These are phyloP conservation scores for Thermothelomyces thermophilus DNA, from an alignment of 2,329 filamentous ascomycete species.

Conservation along the genomic window DNA sequence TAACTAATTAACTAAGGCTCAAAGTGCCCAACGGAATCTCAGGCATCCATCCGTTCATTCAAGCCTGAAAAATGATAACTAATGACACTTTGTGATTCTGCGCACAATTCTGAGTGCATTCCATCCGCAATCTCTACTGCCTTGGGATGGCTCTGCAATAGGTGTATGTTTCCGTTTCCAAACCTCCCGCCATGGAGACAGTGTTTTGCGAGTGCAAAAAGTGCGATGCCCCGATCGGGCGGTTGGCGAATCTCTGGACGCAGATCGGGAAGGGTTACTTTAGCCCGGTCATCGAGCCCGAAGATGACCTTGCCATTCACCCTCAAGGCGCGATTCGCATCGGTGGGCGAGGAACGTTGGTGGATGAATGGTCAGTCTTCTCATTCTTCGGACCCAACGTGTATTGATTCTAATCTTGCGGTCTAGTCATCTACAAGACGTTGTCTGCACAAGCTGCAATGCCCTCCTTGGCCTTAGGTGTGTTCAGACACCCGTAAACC, in stretches of 20 bases:
- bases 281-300: slow-evolving; percentile 30
- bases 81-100: no score
- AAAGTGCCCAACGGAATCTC: no score
- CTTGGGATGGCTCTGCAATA: no score
- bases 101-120: no score
- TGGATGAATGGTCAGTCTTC: slow-evolving; percentile 31
- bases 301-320: slow-evolving; percentile 22
- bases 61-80: no score
- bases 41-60: no score
- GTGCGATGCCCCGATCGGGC: slow-evolving; percentile 29
- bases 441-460: slow-evolving; percentile 31
- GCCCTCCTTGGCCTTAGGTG: slow-evolving; percentile 32
- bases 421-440: slow-evolving; percentile 29
- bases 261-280: slow-evolving; percentile 37
- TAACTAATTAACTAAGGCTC: no score
- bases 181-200: no score
- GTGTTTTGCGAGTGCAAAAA: slow-evolving; percentile 33
- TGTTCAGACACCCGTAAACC: slow-evolving; percentile 30
- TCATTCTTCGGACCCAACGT: neutral
- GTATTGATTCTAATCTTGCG: neutral
- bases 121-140: no score
- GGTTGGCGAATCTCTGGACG: slow-evolving; percentile 34
- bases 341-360: slow-evolving; percentile 32
- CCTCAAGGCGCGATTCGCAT: slow-evolving; percentile 25
- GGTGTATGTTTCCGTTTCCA: no score